These are phyloP conservation scores for Saccharomyces uvarum DNA, from an alignment of 1,139 yeast genomes.

Conservation along the genomic window DNA sequence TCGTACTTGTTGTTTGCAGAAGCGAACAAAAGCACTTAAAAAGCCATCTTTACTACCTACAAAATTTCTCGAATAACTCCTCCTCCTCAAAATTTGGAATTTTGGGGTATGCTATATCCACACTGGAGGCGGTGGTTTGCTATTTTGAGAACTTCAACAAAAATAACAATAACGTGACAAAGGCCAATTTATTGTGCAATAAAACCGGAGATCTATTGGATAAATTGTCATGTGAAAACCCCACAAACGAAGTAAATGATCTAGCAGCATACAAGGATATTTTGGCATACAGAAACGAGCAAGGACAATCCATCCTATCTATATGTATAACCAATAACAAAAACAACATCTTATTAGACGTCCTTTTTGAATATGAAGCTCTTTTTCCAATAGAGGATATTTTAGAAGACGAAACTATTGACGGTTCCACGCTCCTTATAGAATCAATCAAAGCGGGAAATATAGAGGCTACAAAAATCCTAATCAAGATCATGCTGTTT, in stretches of 20 bases:
- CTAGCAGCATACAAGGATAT: slow-evolving; percentile 6
- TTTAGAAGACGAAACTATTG: slow-evolving; percentile 51
- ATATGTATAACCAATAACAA: slow-evolving; percentile 44
- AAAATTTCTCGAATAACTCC: slow-evolving; percentile 49
- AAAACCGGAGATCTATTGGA: slow-evolving; percentile 2
- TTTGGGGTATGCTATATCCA: slow-evolving; percentile 59
- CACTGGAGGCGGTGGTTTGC: slow-evolving; percentile 72
- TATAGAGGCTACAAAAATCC: slow-evolving; percentile 39
- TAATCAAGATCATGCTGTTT: slow-evolving; percentile 41
- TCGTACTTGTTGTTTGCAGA: slow-evolving; percentile 64
- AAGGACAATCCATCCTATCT: slow-evolving; percentile 64
- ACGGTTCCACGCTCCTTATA: slow-evolving; percentile 49
- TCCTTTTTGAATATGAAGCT: slow-evolving; percentile 40
- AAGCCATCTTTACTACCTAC: slow-evolving; percentile 59
- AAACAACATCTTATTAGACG: slow-evolving; percentile 37
- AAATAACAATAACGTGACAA: slow-evolving; percentile 5
- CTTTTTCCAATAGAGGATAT: slow-evolving; percentile 62
- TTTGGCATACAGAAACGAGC: slow-evolving; percentile 42
- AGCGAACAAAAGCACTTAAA: slow-evolving; percentile 53
- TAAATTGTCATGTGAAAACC: slow-evolving; percentile 20
- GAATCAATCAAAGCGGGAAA: slow-evolving; percentile 54
- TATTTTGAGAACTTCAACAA: slow-evolving; percentile 35
- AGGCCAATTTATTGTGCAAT: slow-evolving; percentile 6
- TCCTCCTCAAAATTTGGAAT: slow-evolving; percentile 41
- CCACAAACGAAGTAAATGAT: slow-evolving; percentile 31